A percentile compares a stretch with the other conserved stretches of the same genome.
These are phyloP conservation scores for Aspergillus ruber DNA, from an alignment of 2,329 filamentous ascomycete genomes.

Conservation along the genomic window DNA sequence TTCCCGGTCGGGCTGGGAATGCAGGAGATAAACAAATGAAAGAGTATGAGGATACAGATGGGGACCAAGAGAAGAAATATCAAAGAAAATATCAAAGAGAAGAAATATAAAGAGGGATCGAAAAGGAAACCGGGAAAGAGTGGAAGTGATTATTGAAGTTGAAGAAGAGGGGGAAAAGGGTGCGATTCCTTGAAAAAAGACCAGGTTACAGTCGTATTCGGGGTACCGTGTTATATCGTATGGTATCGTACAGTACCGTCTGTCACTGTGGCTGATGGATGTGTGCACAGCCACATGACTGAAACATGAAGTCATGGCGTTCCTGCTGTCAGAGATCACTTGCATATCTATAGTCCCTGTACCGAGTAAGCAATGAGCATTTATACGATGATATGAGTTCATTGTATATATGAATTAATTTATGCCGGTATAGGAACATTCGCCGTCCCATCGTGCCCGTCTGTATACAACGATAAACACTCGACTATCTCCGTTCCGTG, in stretches of 20 bases:
- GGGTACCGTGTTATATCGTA: neutral
- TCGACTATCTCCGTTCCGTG: neutral
- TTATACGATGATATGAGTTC: neutral
- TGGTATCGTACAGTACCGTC: neutral
- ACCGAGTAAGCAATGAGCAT: neutral
- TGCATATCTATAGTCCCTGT: too few species aligned
- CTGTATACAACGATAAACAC: too few species aligned
- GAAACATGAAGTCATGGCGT: neutral
- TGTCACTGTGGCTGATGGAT: too few species aligned
- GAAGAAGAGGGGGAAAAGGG: neutral
- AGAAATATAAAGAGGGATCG: too few species aligned
- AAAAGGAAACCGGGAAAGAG: neutral
- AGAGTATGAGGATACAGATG: too few species aligned
- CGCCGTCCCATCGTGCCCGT: neutral
- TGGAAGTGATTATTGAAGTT: neutral
- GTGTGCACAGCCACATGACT: neutral
- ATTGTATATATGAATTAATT: neutral
- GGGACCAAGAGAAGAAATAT: too few species aligned
- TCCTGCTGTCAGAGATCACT: too few species aligned
- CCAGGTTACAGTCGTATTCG: neutral
- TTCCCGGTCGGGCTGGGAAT: too few species aligned
- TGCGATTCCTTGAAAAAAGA: neutral
- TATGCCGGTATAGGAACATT: neutral
- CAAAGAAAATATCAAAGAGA: too few species aligned
- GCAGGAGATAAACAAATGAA: too few species aligned